Percentiles rank a stretch among this genome's conserved stretches.
phyloP scores from a whole-genome alignment of 768 basidiomycete species.

The Leccinum obscurum region DNA sequence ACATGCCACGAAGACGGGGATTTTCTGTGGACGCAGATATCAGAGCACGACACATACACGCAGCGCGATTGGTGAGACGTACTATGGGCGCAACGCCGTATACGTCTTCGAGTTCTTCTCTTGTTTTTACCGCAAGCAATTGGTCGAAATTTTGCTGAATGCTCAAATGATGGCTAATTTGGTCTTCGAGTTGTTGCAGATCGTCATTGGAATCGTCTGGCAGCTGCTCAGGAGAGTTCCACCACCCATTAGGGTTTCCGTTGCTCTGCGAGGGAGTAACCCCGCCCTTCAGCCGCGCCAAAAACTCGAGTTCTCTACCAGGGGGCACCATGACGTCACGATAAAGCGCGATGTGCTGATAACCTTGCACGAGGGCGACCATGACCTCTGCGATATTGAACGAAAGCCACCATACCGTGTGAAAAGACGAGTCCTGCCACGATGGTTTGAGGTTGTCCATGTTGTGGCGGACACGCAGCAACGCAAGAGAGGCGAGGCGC shows the following conservation, averaged over 20 bases:
- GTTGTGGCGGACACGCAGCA: slow-evolving; percentile 51
- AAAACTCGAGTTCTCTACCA: slow-evolving; percentile 41
- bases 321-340: slow-evolving; percentile 61
- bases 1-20: slow-evolving; percentile 77
- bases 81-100: slow-evolving; percentile 82
- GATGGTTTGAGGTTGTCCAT: slow-evolving; percentile 45
- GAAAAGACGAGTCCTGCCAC: slow-evolving; percentile 59
- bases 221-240: slow-evolving; percentile 7
- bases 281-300: slow-evolving; percentile 30
- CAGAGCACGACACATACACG: background rate
- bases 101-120: slow-evolving; percentile 77
- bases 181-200: slow-evolving; percentile 24
- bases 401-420: slow-evolving; percentile 74
- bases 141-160: slow-evolving; percentile 69
- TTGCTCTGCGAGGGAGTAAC: slow-evolving; percentile 10
- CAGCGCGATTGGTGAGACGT: slow-evolving; percentile 32
- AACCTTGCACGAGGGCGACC: slow-evolving; percentile 69
- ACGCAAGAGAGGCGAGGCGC: slow-evolving; percentile 53
- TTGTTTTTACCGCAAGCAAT: slow-evolving; percentile 57
- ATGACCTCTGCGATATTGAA: slow-evolving; percentile 67
- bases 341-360: slow-evolving; percentile 65
- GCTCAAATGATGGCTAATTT: slow-evolving; percentile 32
- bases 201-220: slow-evolving; percentile 16
- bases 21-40: slow-evolving; percentile 44
- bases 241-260: slow-evolving; percentile 13